Evolutionary conservation across 2,329 filamentous ascomycete genomes (phyloP), one percentile per base, ranked within the genome.

Genomic region (Elsinoe necatrix): DNA sequence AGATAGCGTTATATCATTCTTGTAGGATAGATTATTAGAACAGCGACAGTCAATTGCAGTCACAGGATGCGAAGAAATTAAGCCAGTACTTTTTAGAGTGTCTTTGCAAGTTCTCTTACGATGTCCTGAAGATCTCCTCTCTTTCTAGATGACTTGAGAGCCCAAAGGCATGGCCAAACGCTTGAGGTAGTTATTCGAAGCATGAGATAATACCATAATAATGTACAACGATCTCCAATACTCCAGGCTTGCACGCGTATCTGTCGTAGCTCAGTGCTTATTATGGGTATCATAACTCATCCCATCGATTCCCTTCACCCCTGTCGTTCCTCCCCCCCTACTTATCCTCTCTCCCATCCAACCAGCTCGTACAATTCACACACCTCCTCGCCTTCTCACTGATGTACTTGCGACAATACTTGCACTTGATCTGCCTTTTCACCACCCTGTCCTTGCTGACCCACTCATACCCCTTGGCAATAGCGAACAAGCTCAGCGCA

Each of bases 361-460:
- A 69, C 79, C 79, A 82, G 59, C 75, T 80, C 8, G 79, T 80
- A 63, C 80, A 82, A 61, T 80, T 79, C 2, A 80, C 67, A 65
- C 79, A 82, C 4, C 79, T 72, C 59, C 68, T 62, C 9, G 76
- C 84, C 77, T 83, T 83, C 54, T 80, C 77, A 63, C 78, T 84
- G 57, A 86, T 81, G 21, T 68, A 73, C 68, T 83, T 82, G 59
- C 77, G 74, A 66, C 84, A 87, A 64, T 85, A 89, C 64, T 74
- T 79, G 71, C 85, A 89, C 69, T 82, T 85, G 54, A 83, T 76
- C 23, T 79, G 81, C 62, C 80, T 81, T 72, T 87, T 88, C 67
- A 89, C 85, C 61, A 89, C 84, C 12, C 81, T 80, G 54, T 88
- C 84, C 9, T 78, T 75, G 11, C 79, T 81, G 9, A 82, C 65